Evolutionary conservation across 208 protist species (phyloP).

Genomic region (Herpetomonas samuelpessoai): DNA sequence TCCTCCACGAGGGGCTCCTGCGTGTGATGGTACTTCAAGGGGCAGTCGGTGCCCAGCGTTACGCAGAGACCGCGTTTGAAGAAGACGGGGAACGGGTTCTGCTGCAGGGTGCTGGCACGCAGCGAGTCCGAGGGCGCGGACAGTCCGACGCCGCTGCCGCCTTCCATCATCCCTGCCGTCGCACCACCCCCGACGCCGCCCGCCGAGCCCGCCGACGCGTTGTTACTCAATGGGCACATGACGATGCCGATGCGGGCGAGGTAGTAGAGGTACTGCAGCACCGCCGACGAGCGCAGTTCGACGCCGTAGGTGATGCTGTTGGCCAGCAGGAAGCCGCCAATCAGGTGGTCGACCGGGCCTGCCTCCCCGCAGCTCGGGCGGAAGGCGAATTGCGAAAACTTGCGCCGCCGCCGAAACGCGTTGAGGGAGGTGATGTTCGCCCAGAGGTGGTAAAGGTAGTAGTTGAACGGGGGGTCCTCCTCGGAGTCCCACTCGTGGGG

Average conservation of each 20-base stretch:
- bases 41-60: constrained; percentile 95
- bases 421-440: constrained; percentile 98
- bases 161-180: no score
- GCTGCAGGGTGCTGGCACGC: not conserved
- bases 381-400: constrained; percentile 95
- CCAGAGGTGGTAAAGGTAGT: constrained; percentile 99
- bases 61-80: constrained; percentile 96
- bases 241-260: constrained; percentile 97
- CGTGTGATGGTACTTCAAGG: constrained; percentile 97
- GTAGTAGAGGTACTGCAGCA: constrained; percentile 99
- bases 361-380: constrained; percentile 97
- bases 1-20: constrained; percentile 92
- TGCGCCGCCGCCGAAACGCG: constrained; percentile 77
- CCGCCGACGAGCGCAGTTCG: constrained; percentile 84
- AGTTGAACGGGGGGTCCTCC: constrained; percentile 98
- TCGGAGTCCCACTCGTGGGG: constrained; percentile 92
- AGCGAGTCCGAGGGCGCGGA: no score
- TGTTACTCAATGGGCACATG: constrained; percentile 98
- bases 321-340: constrained; percentile 92
- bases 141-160: no score
- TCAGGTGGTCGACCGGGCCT: constrained; percentile 91
- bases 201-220: constrained; percentile 91
- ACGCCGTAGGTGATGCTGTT: constrained; percentile 98
- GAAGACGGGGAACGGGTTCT: constrained; percentile 95
- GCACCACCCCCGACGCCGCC: no score